phyloP scores from a whole-genome alignment of 2,329 filamentous ascomycete genomes.

The Fusarium robinianum region DNA sequence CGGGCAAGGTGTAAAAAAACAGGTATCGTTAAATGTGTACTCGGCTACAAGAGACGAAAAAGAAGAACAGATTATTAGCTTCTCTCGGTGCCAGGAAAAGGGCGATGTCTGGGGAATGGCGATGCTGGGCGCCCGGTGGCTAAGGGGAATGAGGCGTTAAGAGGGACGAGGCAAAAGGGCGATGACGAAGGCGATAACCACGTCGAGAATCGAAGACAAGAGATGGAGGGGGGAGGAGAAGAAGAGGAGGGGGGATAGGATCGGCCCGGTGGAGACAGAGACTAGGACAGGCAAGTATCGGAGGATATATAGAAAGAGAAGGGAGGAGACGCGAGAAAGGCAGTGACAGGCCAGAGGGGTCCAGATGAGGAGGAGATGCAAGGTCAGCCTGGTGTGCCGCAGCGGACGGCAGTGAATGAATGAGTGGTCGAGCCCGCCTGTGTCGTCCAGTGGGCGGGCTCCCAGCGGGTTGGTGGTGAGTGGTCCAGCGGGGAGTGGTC shows the following conservation, averaged over 20 bases:
- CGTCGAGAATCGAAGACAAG: slow-evolving; percentile 32
- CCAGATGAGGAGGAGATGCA: slow-evolving; percentile 19
- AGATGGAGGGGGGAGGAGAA: slow-evolving; percentile 28
- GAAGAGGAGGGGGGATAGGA: slow-evolving; percentile 31
- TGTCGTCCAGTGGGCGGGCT: slow-evolving; percentile 28
- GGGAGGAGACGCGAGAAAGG: slow-evolving; percentile 2
- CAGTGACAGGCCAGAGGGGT: slow-evolving; percentile 8
- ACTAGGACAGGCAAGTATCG: slow-evolving; percentile 25
- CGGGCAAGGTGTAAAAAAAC: slow-evolving; percentile 19
- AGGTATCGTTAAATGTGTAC: slow-evolving; percentile 27
- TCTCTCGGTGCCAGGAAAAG: slow-evolving; percentile 22
- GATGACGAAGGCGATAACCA: slow-evolving; percentile 26
- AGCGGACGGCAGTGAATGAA: slow-evolving; percentile 11
- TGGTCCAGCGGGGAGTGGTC: slow-evolving; percentile 23
- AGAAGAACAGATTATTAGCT: slow-evolving; percentile 32
- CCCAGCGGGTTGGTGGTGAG: slow-evolving; percentile 30
- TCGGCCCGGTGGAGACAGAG: slow-evolving; percentile 31
- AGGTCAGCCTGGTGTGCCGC: slow-evolving; percentile 34
- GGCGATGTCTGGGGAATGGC: slow-evolving; percentile 16
- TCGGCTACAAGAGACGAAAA: slow-evolving; percentile 27
- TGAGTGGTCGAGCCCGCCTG: slow-evolving; percentile 19
- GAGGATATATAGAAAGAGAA: slow-evolving; percentile 17
- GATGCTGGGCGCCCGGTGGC: slow-evolving; percentile 16
- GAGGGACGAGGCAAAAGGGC: slow-evolving; percentile 19
- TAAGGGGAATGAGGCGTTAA: slow-evolving; percentile 8